Evolutionary conservation across 169 alveolate species (phyloP).

Genomic region (Neospora caninum): DNA sequence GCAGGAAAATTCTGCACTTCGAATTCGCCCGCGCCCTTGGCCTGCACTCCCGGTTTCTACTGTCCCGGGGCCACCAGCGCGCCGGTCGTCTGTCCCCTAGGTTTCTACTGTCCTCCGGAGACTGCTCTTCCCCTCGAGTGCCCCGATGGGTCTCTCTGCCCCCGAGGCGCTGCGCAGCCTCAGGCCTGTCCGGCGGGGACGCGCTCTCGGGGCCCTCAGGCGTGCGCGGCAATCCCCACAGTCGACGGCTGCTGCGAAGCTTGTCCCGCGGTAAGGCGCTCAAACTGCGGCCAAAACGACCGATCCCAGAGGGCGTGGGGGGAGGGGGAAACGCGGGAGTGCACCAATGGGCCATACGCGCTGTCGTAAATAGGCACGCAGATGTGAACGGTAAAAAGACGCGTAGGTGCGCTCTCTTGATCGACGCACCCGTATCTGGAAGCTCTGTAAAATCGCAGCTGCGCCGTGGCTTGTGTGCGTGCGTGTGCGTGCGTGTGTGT

Average conservation of each 20-base stretch:
- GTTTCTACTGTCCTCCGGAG: slow-evolving; percentile 80
- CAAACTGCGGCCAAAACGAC: neutral
- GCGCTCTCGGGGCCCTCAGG: slow-evolving; percentile 13
- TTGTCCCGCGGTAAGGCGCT: slow-evolving; percentile 60
- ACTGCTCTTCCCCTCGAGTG: slow-evolving; percentile 71
- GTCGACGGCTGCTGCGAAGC: slow-evolving; percentile 49
- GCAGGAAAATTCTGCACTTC: slow-evolving; percentile 67
- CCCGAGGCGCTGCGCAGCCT: slow-evolving; percentile 41
- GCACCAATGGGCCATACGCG: no score
- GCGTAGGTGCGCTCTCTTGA: no score
- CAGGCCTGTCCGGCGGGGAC: slow-evolving; percentile 62
- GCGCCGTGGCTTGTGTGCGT: no score
- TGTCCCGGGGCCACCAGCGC: slow-evolving; percentile 52
- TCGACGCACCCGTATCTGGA: no score
- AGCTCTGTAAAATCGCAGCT: no score
- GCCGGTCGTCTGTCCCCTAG: slow-evolving; percentile 70
- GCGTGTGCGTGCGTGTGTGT: no score
- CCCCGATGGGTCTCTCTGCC: slow-evolving; percentile 66
- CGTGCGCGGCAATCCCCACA: slow-evolving; percentile 48
- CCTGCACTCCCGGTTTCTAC: slow-evolving; percentile 57
- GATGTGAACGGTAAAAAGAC: no score
- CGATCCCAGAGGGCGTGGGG: no score
- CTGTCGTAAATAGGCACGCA: no score
- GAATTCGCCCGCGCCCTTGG: neutral
- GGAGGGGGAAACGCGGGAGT: no score